Evolutionary conservation across 2,329 filamentous ascomycete species (phyloP).

Genomic region (Penicillium sp.): DNA sequence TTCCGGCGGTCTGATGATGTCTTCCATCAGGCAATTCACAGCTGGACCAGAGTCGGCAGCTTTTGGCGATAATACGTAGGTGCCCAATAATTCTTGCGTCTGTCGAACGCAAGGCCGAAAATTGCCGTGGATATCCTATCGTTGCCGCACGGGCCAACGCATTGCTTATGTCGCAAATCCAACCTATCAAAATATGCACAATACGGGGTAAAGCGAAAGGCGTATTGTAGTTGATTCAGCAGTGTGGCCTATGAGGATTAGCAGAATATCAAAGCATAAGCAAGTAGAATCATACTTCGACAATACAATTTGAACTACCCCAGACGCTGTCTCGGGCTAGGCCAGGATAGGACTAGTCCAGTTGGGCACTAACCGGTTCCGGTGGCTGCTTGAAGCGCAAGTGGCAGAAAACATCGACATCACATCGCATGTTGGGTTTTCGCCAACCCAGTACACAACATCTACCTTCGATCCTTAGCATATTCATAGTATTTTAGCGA

Average conservation of each 20-base stretch:
- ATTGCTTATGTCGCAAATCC: slow-evolving; percentile 8
- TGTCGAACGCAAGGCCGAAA: not conserved
- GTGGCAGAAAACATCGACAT: not conserved
- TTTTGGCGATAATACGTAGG: not conserved
- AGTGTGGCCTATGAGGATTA: not conserved
- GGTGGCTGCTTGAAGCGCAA: not conserved
- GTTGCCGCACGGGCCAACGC: not conserved
- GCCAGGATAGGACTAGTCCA: not conserved
- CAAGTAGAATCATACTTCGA: not conserved
- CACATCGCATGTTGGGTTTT: not conserved
- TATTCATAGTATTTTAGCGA: not conserved
- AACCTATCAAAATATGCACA: not conserved
- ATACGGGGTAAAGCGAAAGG: not conserved
- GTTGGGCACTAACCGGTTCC: not conserved
- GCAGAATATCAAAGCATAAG: not conserved
- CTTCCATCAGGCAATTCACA: slow-evolving; percentile 3
- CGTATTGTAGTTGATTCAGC: not conserved
- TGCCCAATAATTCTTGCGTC: not conserved
- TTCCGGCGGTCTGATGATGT: slow-evolving; percentile 11
- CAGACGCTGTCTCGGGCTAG: not conserved
- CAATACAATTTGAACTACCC: not conserved
- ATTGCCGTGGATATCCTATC: slow-evolving; percentile 10
- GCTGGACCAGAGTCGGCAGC: not conserved
- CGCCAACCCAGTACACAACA: not conserved
- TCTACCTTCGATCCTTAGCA: not conserved